These are phyloP conservation scores for Neodidymelliopsis sp. DNA, from an alignment of 2,329 filamentous ascomycete genomes.

Conservation along the genomic window DNA sequence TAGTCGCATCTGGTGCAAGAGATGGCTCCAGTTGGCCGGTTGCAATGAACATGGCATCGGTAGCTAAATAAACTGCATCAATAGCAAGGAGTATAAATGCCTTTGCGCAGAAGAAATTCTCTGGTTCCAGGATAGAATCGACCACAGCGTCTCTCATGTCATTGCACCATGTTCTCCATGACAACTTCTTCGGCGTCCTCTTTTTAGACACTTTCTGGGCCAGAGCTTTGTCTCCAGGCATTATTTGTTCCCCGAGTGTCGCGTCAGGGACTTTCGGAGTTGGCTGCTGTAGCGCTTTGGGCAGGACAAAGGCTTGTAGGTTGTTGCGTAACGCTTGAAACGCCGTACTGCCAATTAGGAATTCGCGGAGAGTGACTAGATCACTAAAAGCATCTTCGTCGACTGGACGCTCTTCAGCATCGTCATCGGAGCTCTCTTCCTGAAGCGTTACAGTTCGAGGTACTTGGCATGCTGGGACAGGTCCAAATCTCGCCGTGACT, in stretches of 20 bases:
- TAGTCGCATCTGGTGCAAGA: slow-evolving; percentile 4
- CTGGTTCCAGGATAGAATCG: too few relatives aligned
- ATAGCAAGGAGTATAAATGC: neutral
- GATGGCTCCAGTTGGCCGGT: slow-evolving; percentile 14
- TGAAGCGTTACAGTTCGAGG: neutral
- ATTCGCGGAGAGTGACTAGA: slow-evolving; percentile 19
- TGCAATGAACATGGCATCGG: slow-evolving; percentile 1
- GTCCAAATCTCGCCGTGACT: neutral
- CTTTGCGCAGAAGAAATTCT: too few relatives aligned
- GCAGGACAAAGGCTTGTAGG: slow-evolving; percentile 9
- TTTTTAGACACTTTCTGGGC: too few relatives aligned
- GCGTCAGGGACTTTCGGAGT: too few relatives aligned
- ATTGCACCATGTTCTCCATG: too few relatives aligned
- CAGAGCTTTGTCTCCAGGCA: too few relatives aligned
- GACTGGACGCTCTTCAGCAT: slow-evolving; percentile 2
- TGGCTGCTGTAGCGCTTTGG: too few relatives aligned
- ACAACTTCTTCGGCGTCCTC: too few relatives aligned
- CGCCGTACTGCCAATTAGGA: slow-evolving; percentile 21
- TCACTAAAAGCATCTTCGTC: slow-evolving; percentile 21
- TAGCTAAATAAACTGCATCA: slow-evolving; percentile 1
- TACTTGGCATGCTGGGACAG: neutral
- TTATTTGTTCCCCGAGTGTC: too few relatives aligned
- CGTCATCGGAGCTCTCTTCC: slow-evolving; percentile 17
- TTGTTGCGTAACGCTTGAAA: slow-evolving; percentile 16
- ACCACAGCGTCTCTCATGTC: too few relatives aligned